Evolutionary conservation across 2,329 filamentous ascomycete species (phyloP), one percentile per base, ranked within the genome.

Genomic region (Ambrosiella xylebori): DNA sequence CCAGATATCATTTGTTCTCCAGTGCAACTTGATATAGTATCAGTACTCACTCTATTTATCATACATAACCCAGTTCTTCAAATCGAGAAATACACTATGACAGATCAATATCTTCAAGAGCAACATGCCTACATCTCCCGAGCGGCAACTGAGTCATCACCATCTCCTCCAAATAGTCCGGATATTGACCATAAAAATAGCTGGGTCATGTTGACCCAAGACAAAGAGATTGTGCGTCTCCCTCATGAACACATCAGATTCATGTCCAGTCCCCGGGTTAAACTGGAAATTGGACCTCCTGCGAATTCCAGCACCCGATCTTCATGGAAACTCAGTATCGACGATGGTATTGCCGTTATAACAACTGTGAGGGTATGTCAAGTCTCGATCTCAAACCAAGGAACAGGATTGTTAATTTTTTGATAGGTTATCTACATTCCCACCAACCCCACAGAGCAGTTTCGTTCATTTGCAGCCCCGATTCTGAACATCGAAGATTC

Each of bases 121-220:
- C 71, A 73, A 65, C 72, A 73, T 69, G 68, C 68, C 62, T 71
- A 54, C 40, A 59, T 59, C 49, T 59, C 54, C 27, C 39, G 47
- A 35, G 54, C 47, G 3, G 38, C 35, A 27, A 47, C 19, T 41
- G 58, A 57, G 45, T 15, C 47, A 8, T 57, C 19, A 2, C 41
- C 54, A 6, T 57, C 58, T n/a, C 53, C 58, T 15, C 47, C 58
- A 44, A n/a, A 47, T 7, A 53, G 54, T 39, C 56, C 50, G 15
- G 70, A 77, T 67, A 72, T 76, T 80, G 71, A 81, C 73, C 73
- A 79, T 68, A 69, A 69, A 64, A 69, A 72, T 67, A 81, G 78
- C 65, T 96, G 91, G 91, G 91, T 96, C 51, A 96, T 96, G 90
- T 81, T 95, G 66, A 82, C 85, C 66, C 79, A 85, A 66, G 68